Evolutionary conservation across 352 stramenopile genomes (phyloP).

Genomic region (Plasmopara viticola): DNA sequence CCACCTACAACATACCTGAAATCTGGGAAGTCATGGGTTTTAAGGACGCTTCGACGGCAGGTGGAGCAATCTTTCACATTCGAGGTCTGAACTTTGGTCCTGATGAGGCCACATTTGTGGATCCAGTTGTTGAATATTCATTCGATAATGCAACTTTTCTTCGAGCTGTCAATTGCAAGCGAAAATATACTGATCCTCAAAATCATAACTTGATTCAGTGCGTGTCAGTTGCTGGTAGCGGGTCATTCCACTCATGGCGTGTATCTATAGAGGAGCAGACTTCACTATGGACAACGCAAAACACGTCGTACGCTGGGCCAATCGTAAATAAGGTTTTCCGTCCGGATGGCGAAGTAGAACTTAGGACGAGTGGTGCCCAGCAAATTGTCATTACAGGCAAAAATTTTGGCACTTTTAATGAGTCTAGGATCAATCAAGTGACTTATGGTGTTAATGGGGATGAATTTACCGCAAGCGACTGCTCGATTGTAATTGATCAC

Average conservation of each 20-base stretch:
- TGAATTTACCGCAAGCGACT: conserved; percentile 35
- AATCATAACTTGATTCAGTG: conserved; percentile 48
- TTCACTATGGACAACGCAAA: conserved; percentile 28
- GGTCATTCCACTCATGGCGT: conserved; percentile 38
- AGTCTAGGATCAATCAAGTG: conserved; percentile 30
- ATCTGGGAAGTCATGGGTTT: conserved; percentile 41
- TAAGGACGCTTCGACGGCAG: conserved; percentile 33
- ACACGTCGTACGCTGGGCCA: conserved; percentile 48
- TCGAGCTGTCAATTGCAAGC: conserved; percentile 45
- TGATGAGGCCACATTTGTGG: conserved; percentile 33
- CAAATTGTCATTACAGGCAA: conserved; percentile 51
- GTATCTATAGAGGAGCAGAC: conserved; percentile 31
- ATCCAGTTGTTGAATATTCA: conserved; percentile 51
- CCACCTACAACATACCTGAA: conserved; percentile 29
- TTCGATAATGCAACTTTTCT: conserved; percentile 27
- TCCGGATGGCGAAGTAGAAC: conserved; percentile 34
- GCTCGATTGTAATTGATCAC: conserved; percentile 40
- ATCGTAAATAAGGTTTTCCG: conserved; percentile 52
- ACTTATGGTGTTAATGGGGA: conserved; percentile 46
- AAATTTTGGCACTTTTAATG: conserved; percentile 40
- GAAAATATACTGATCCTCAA: conserved; percentile 31
- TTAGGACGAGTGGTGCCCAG: conserved; percentile 44
- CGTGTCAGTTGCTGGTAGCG: conserved; percentile 39
- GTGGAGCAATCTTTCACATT: conserved; percentile 40
- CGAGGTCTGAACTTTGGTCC: conserved; percentile 48